Conservation (phyloP, 2,329 filamentous ascomycete genomes). For the Aureobasidium sp. region DNA sequence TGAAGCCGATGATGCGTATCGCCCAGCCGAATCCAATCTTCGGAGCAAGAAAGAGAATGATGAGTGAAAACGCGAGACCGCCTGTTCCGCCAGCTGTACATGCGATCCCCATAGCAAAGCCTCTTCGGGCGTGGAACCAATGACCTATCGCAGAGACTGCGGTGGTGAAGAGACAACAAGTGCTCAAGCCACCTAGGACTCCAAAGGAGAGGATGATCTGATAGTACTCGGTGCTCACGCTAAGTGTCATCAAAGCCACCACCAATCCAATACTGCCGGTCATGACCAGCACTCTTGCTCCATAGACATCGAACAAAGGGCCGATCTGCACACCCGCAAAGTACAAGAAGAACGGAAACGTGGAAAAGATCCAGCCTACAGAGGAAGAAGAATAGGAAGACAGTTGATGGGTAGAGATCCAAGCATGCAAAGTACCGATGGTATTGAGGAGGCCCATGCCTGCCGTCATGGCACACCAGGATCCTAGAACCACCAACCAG, state of each 20-base stretch:
- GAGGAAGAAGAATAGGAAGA: slow-evolving; percentile 19
- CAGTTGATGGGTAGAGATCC: slow-evolving; percentile 22
- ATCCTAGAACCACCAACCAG: slow-evolving; percentile 78
- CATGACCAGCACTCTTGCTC: slow-evolving; percentile 61
- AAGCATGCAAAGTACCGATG: slow-evolving; percentile 21
- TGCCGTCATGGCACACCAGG: slow-evolving; percentile 58
- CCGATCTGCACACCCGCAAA: slow-evolving; percentile 34
- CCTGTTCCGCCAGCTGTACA: slow-evolving; percentile 54
- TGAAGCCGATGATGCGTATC: slow-evolving; percentile 38
- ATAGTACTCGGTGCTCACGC: slow-evolving; percentile 61
- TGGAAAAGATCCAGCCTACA: slow-evolving; percentile 25
- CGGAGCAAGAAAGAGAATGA: slow-evolving; percentile 36
- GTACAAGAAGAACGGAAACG: slow-evolving; percentile 25
- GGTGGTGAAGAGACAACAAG: slow-evolving; percentile 74
- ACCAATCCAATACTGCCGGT: slow-evolving; percentile 59
- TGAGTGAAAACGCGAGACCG: slow-evolving; percentile 40
- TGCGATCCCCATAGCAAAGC: slow-evolving; percentile 72
- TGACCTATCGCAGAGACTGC: slow-evolving; percentile 72
- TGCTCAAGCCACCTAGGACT: slow-evolving; percentile 63
- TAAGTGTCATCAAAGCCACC: slow-evolving; percentile 22
- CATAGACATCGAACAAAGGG: slow-evolving; percentile 24
- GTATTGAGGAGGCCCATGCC: slow-evolving; percentile 43
- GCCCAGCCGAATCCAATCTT: slow-evolving; percentile 40
- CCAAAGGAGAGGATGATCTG: slow-evolving; percentile 77
- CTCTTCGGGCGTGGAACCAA: slow-evolving; percentile 69